These are phyloP conservation scores for Ogataea pini DNA, from an alignment of 805 yeast genomes.

Conservation along the genomic window DNA sequence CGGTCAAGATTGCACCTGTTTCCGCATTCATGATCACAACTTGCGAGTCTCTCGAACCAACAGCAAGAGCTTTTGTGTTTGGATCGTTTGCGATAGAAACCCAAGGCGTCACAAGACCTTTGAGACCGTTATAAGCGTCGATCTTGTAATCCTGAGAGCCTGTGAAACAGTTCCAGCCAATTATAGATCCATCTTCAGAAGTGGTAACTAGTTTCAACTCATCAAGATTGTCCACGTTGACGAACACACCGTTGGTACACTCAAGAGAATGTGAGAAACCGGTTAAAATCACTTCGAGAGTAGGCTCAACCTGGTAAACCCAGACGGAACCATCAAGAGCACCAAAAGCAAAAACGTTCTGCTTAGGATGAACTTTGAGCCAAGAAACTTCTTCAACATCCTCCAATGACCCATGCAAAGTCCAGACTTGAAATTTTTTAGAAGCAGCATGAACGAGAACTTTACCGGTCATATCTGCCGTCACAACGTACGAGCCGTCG, in stretches of 20 bases:
- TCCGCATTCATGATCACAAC: constrained; percentile 75
- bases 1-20: constrained; percentile 68
- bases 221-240: constrained; percentile 57
- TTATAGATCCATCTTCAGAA: constrained; percentile 83
- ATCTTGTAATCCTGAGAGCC: constrained; percentile 68
- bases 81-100: constrained; percentile 63
- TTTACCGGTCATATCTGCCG: constrained; percentile 95
- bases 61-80: constrained; percentile 56
- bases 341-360: constrained; percentile 83
- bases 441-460: constrained; percentile 69
- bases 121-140: constrained; percentile 58
- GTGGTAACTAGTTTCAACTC: constrained; percentile 67
- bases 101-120: constrained; percentile 85
- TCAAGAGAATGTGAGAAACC: constrained; percentile 82
- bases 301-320: constrained; percentile 76
- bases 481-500: constrained; percentile 77
- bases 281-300: constrained; percentile 68
- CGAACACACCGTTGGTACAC: constrained; percentile 77
- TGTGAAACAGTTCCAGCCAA: constrained; percentile 88
- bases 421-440: constrained; percentile 86
- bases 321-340: constrained; percentile 92
- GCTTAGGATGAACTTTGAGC: constrained; percentile 77
- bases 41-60: constrained; percentile 87
- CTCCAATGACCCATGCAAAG: constrained; percentile 62
- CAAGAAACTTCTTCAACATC: constrained; percentile 91